Conservation (phyloP, 2,329 filamentous ascomycete species). For the Simplicillium sp. region DNA sequence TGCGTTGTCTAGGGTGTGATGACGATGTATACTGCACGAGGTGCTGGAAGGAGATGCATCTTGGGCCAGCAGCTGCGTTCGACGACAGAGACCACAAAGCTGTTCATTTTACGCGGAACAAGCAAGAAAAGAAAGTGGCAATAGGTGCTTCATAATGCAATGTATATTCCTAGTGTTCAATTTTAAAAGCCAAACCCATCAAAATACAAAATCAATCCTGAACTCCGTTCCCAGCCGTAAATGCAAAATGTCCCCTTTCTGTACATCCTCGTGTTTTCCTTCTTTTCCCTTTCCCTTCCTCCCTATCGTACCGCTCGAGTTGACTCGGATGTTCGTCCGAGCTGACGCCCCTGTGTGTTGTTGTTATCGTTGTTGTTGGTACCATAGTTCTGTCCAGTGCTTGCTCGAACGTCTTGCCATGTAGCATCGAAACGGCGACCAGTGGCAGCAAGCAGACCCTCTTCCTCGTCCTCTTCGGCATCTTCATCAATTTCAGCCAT, state of each 20-base stretch:
- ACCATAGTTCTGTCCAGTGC: slow-evolving; percentile 13
- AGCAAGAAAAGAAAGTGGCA: background rate
- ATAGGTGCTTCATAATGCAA: background rate
- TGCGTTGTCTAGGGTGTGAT: slow-evolving; percentile 65
- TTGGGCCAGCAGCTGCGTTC: slow-evolving; percentile 56
- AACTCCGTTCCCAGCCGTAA: too few species aligned
- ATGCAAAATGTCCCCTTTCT: too few species aligned
- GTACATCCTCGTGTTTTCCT: too few species aligned
- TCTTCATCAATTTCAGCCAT: slow-evolving; percentile 76
- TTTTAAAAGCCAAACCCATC: too few species aligned
- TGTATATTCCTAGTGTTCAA: background rate
- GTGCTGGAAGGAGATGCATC: slow-evolving; percentile 78
- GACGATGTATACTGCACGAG: slow-evolving; percentile 63
- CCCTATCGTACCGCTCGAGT: too few species aligned
- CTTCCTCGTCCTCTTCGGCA: slow-evolving; percentile 85
- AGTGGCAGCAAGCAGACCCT: slow-evolving; percentile 78
- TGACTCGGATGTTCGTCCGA: too few species aligned
- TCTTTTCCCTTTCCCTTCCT: too few species aligned
- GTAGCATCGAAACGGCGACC: slow-evolving; percentile 73
- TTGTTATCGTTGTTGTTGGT: slow-evolving; percentile 1
- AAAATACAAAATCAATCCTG: too few species aligned
- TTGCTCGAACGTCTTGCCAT: slow-evolving; percentile 77
- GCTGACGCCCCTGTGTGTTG: too few species aligned
- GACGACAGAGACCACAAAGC: slow-evolving; percentile 64
- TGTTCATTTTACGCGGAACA: slow-evolving; percentile 40